phyloP scores from a whole-genome alignment of 164 flowering plant genomes.

The Vitis vinifera region DNA sequence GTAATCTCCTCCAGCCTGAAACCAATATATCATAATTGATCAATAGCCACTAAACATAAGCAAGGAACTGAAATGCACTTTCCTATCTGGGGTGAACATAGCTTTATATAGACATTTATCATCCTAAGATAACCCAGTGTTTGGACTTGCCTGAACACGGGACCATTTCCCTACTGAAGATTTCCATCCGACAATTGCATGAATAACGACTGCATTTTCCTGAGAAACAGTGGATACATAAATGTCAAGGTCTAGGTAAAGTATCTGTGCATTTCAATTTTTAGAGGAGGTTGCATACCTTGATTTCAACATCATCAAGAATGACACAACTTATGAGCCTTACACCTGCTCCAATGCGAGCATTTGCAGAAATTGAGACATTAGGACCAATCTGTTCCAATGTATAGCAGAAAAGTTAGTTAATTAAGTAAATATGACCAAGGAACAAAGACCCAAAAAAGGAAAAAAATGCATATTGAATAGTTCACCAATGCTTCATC shows the following conservation, averaged over 20 bases:
- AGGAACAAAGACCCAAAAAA: too few relatives aligned
- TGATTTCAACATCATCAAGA: constrained; percentile 93
- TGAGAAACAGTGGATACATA: constrained; percentile 22
- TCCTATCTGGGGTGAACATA: too few relatives aligned
- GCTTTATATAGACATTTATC: too few relatives aligned
- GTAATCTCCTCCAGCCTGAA: constrained; percentile 66
- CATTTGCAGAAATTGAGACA: constrained; percentile 98
- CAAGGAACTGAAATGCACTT: too few relatives aligned
- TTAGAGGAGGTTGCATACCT: constrained; percentile 42
- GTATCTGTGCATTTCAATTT: too few relatives aligned
- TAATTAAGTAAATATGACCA: too few relatives aligned
- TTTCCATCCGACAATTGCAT: constrained; percentile 97
- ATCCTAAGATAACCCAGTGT: too few relatives aligned
- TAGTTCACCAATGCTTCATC: too few relatives aligned
- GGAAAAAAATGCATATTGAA: too few relatives aligned
- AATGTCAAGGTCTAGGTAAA: not conserved
- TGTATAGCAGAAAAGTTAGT: constrained; percentile 1
- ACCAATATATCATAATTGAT: not conserved
- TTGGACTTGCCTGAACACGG: constrained; percentile 79
- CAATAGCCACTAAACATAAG: too few relatives aligned
- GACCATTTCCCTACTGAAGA: constrained; percentile 96
- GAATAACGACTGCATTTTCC: constrained; percentile 93
- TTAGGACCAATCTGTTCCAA: constrained; percentile 89
- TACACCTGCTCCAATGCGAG: constrained; percentile 87
- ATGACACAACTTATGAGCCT: constrained; percentile 90